phyloP scores from a whole-genome alignment of 2,329 filamentous ascomycete genomes.

The Cryphonectria naterciae region DNA sequence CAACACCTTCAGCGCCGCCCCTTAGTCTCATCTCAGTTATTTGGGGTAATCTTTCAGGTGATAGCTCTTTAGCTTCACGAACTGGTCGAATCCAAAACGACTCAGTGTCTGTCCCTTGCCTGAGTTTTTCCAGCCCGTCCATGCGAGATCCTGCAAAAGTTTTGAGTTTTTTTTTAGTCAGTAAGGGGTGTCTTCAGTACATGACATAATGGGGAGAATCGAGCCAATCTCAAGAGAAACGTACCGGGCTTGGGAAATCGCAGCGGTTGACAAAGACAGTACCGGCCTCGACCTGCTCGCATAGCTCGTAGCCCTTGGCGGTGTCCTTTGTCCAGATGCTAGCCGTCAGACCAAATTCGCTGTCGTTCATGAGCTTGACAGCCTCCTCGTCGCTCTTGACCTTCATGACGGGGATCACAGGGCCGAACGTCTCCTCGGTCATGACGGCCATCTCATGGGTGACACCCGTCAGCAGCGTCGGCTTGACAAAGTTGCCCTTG shows the following conservation, averaged over 20 bases:
- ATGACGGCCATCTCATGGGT: slow-evolving; percentile 86
- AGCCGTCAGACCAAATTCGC: slow-evolving; percentile 91
- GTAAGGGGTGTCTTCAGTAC: slow-evolving; percentile 23
- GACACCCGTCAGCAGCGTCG: slow-evolving; percentile 79
- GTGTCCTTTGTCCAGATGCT: slow-evolving; percentile 96
- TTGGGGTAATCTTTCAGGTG: slow-evolving; percentile 84
- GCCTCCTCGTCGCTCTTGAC: slow-evolving; percentile 83
- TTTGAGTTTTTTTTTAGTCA: slow-evolving; percentile 28
- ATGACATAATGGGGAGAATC: slow-evolving; percentile 18
- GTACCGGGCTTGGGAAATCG: slow-evolving; percentile 88
- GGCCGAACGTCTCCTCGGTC: slow-evolving; percentile 94
- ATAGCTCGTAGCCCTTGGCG: slow-evolving; percentile 72
- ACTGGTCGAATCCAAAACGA: slow-evolving; percentile 90
- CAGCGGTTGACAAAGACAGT: slow-evolving; percentile 96
- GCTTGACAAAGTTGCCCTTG: slow-evolving; percentile 88
- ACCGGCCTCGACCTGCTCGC: slow-evolving; percentile 83
- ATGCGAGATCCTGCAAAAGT: slow-evolving; percentile 75
- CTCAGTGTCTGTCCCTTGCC: slow-evolving; percentile 90
- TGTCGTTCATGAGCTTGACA: slow-evolving; percentile 87
- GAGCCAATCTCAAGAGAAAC: slow-evolving; percentile 36
- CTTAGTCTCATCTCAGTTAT: slow-evolving; percentile 39
- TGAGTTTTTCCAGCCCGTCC: slow-evolving; percentile 97
- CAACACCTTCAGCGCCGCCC: slow-evolving; percentile 2
- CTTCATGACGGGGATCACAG: slow-evolving; percentile 87
- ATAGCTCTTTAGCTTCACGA: slow-evolving; percentile 94